Evolutionary conservation across 768 basidiomycete genomes (phyloP).

Genomic region (Fistulinella prunicolor): DNA sequence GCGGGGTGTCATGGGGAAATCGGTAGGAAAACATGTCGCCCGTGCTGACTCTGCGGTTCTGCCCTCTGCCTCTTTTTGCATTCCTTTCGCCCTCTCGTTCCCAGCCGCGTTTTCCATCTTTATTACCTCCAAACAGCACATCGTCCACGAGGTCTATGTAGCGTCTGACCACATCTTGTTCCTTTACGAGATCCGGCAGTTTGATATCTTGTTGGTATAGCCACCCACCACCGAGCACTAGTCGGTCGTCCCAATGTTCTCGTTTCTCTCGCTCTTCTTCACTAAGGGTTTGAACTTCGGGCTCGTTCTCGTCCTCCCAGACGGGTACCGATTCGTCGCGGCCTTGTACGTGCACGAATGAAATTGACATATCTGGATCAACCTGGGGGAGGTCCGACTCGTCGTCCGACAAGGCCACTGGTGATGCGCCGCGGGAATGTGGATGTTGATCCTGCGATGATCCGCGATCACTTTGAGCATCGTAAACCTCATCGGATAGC

Average conservation of each 20-base stretch:
- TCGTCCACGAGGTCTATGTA: constrained; percentile 82
- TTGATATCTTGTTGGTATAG: constrained; percentile 67
- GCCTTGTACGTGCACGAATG: constrained; percentile 70
- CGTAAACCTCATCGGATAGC: constrained; percentile 78
- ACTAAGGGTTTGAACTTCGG: constrained; percentile 41
- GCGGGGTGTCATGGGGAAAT: constrained; percentile 17
- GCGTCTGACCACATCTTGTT: constrained; percentile 50
- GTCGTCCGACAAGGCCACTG: constrained; percentile 40
- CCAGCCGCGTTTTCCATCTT: constrained; percentile 48
- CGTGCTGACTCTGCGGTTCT: constrained; percentile 33
- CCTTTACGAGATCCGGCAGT: constrained; percentile 52
- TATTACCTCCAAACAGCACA: constrained; percentile 65
- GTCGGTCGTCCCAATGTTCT: constrained; percentile 77
- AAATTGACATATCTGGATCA: constrained; percentile 62
- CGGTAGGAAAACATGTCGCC: constrained; percentile 29
- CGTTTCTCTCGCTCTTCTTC: constrained; percentile 54
- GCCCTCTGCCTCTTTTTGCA: constrained; percentile 38
- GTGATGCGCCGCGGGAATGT: constrained; percentile 46
- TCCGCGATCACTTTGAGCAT: constrained; percentile 70
- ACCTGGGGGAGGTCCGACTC: constrained; percentile 29
- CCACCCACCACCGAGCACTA: constrained; percentile 82
- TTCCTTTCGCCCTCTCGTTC: constrained; percentile 44
- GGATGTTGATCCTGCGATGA: constrained; percentile 36
- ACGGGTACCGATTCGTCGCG: constrained; percentile 65
- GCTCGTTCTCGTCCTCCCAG: constrained; percentile 72